Evolutionary conservation across 2,329 filamentous ascomycete genomes (phyloP).

Genomic region (Zelopaecilomyces penicillatus): DNA sequence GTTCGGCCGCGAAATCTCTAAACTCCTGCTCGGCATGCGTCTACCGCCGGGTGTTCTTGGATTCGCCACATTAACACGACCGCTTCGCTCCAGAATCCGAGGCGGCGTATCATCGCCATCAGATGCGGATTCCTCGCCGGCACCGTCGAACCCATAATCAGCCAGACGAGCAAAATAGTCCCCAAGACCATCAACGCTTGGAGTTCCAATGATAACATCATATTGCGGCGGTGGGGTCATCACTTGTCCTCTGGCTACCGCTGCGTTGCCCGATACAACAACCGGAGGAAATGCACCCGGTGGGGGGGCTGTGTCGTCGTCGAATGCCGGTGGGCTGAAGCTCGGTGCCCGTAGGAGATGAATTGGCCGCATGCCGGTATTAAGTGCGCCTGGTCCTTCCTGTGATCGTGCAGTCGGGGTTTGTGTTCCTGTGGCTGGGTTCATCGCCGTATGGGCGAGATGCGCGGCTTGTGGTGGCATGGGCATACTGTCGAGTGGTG

Average conservation of each 20-base stretch:
- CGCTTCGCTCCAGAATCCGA: slow-evolving; percentile 41
- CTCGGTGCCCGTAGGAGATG: slow-evolving; percentile 77
- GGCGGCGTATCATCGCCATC: slow-evolving; percentile 35
- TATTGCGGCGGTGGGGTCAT: slow-evolving; percentile 81
- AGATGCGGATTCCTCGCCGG: slow-evolving; percentile 31
- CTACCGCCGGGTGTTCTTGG: slow-evolving; percentile 46
- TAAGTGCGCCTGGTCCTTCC: background rate
- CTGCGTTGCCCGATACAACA: slow-evolving; percentile 11
- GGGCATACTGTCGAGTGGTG: slow-evolving; percentile 26
- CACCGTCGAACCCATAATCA: slow-evolving; percentile 50
- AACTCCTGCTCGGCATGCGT: slow-evolving; percentile 45
- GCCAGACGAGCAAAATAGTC: slow-evolving; percentile 82
- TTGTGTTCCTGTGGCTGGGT: slow-evolving; percentile 17
- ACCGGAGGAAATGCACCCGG: slow-evolving; percentile 17
- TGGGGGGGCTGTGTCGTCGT: slow-evolving; percentile 52
- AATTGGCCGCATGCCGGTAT: slow-evolving; percentile 52
- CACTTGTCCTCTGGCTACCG: slow-evolving; percentile 24
- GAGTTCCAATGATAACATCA: slow-evolving; percentile 64
- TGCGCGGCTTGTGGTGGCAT: slow-evolving; percentile 50
- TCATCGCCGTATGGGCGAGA: slow-evolving; percentile 28
- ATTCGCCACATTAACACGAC: slow-evolving; percentile 50
- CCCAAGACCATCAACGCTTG: slow-evolving; percentile 60
- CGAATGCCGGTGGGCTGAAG: slow-evolving; percentile 81
- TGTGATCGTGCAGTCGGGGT: background rate
- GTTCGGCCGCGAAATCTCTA: slow-evolving; percentile 41